Evolutionary conservation across 257 asterid genomes (phyloP).

Genomic region (Gardenia jasminoides): DNA sequence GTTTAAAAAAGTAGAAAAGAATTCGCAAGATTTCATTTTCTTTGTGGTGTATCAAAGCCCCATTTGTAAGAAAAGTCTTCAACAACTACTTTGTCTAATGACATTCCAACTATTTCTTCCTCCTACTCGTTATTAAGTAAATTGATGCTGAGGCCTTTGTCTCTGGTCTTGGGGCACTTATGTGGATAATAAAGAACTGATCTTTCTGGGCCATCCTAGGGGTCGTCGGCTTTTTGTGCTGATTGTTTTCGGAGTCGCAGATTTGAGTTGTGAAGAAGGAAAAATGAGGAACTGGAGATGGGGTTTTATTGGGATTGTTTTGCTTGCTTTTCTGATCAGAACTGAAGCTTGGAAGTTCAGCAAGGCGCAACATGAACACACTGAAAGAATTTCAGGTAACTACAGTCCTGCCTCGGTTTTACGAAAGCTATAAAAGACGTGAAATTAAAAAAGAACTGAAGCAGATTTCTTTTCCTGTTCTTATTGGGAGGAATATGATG

Average conservation of each 20-base stretch:
- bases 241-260: conserved; percentile 5
- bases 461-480: background rate
- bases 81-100: conserved; percentile 46
- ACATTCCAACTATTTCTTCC: conserved; percentile 47
- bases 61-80: conserved; percentile 41
- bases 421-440: no score
- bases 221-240: background rate
- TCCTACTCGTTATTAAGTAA: conserved; percentile 24
- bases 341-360: conserved; percentile 39
- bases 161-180: conserved; percentile 15
- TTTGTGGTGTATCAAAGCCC: conserved; percentile 20
- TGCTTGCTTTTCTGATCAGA: conserved; percentile 18
- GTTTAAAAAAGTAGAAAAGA: background rate
- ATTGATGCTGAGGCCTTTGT: conserved; percentile 11
- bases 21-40: conserved; percentile 21
- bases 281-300: conserved; percentile 26
- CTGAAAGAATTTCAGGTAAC: conserved; percentile 48
- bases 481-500: background rate
- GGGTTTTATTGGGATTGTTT: conserved; percentile 22
- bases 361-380: conserved; percentile 32
- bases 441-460: no score
- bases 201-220: conserved; percentile 14
- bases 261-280: conserved; percentile 16
- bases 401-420: background rate
- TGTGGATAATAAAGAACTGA: conserved; percentile 16